phyloP scores from a whole-genome alignment of 2,329 filamentous ascomycete species.

The Cladosporium velox region DNA sequence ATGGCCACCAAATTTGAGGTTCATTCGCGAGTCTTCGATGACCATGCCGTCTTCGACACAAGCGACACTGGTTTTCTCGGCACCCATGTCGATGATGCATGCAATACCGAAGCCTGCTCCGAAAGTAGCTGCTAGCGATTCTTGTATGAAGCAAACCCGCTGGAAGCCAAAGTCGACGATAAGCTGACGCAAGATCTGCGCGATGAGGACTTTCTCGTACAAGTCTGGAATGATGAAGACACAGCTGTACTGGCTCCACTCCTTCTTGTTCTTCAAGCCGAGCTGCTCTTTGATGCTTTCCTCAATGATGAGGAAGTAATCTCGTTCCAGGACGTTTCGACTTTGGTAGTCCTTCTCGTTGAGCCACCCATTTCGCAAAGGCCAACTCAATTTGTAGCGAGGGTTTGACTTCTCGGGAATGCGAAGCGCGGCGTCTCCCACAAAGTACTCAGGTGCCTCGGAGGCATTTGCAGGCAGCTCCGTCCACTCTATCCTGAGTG shows the following conservation, averaged over 20 bases:
- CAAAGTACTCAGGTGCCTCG: constrained; percentile 74
- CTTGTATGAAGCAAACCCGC: constrained; percentile 90
- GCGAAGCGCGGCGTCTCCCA: constrained; percentile 77
- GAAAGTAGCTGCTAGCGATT: constrained; percentile 91
- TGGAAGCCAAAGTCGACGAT: constrained; percentile 89
- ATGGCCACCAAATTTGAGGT: constrained; percentile 88
- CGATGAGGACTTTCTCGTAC: constrained; percentile 92
- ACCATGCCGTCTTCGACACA: constrained; percentile 97
- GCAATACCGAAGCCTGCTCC: constrained; percentile 91
- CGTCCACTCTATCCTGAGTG: constrained; percentile 92
- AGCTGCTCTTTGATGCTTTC: constrained; percentile 85
- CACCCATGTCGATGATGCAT: constrained; percentile 94
- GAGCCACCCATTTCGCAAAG: constrained; percentile 79
- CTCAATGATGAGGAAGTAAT: constrained; percentile 84
- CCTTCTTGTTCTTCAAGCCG: constrained; percentile 72
- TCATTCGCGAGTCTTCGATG: constrained; percentile 90
- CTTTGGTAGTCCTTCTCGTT: constrained; percentile 87
- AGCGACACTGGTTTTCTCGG: constrained; percentile 94
- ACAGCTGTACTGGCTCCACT: constrained; percentile 89
- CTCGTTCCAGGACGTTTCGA: constrained; percentile 78
- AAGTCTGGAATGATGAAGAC: constrained; percentile 97
- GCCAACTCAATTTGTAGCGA: constrained; percentile 91
- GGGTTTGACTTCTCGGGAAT: constrained; percentile 88
- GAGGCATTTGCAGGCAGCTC: constrained; percentile 64
- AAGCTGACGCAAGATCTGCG: constrained; percentile 78